Evolutionary conservation across 2,329 filamentous ascomycete genomes (phyloP).

Genomic region (Thelonectria rubi): DNA sequence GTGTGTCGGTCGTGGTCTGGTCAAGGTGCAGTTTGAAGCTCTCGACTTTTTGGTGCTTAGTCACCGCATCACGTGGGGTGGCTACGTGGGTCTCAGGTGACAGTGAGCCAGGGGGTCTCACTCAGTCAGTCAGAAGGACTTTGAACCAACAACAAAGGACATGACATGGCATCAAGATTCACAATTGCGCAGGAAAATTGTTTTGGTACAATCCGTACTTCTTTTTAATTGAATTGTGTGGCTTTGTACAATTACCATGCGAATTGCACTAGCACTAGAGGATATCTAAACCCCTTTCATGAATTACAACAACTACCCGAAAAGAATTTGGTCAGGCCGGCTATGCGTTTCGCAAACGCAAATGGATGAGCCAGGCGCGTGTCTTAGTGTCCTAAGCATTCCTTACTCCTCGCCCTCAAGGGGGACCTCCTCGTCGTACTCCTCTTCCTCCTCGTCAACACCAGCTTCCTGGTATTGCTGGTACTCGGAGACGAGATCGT

Average conservation of each 20-base stretch:
- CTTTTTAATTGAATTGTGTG: conserved; percentile 39
- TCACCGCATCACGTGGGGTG: conserved; percentile 45
- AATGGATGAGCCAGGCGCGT: conserved; percentile 10
- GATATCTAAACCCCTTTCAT: conserved; percentile 52
- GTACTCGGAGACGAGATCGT: conserved; percentile 98
- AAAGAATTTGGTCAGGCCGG: conserved; percentile 45
- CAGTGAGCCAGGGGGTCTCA: neutral
- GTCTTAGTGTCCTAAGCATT: conserved; percentile 13
- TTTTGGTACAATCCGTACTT: conserved; percentile 45
- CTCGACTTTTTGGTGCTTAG: conserved; percentile 48
- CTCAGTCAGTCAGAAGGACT: neutral
- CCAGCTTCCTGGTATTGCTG: conserved; percentile 97
- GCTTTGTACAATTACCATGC: conserved; percentile 45
- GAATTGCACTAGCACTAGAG: conserved; percentile 47
- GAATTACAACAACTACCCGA: conserved; percentile 47
- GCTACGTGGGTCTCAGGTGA: neutral
- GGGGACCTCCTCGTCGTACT: conserved; percentile 83
- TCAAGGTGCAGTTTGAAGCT: conserved; percentile 31
- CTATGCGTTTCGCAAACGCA: conserved; percentile 29
- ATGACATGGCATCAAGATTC: neutral
- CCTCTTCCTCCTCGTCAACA: conserved; percentile 96
- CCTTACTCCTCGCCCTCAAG: conserved; percentile 74
- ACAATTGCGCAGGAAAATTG: neutral
- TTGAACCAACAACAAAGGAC: neutral
- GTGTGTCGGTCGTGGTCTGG: conserved; percentile 30